Conservation (phyloP, 371 early-diverging fungal species). For the Mortierella sp. region DNA sequence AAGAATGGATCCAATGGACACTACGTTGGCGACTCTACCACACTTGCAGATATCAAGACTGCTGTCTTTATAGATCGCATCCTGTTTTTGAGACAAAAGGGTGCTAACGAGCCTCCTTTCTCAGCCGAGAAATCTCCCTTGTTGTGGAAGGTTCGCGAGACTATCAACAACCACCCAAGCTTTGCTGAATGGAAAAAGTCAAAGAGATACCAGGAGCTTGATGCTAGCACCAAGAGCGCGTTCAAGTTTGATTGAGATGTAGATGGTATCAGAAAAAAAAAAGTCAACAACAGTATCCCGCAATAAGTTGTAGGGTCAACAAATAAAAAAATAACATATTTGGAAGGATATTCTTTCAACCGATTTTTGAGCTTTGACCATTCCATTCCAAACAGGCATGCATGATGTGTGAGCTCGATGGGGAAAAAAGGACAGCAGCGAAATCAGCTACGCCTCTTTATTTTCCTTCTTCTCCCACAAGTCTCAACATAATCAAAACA, state of each 20-base stretch:
- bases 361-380: too few relatives aligned
- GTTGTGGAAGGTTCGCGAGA: constrained; percentile 41
- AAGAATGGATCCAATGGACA: constrained; percentile 38
- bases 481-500: too few relatives aligned
- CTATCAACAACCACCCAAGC: constrained; percentile 12
- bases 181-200: constrained; percentile 14
- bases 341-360: too few relatives aligned
- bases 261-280: too few relatives aligned
- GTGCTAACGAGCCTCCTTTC: constrained; percentile 10
- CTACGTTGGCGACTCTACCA: constrained; percentile 22
- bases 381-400: too few relatives aligned
- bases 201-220: constrained; percentile 16
- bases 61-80: constrained; percentile 17
- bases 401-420: too few relatives aligned
- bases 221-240: constrained; percentile 13
- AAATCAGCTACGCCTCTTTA: too few relatives aligned
- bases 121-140: constrained; percentile 26
- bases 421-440: too few relatives aligned
- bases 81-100: constrained; percentile 21
- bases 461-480: too few relatives aligned
- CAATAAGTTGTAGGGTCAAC: background rate
- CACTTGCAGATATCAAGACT: constrained; percentile 35
- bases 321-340: background rate
- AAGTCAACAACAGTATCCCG: background rate
- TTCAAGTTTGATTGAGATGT: constrained; percentile 21